Percentiles rank a stretch among this genome's conserved stretches.
Conservation (phyloP, 2,329 filamentous ascomycete species). For the Domatiomyces catenatus region DNA sequence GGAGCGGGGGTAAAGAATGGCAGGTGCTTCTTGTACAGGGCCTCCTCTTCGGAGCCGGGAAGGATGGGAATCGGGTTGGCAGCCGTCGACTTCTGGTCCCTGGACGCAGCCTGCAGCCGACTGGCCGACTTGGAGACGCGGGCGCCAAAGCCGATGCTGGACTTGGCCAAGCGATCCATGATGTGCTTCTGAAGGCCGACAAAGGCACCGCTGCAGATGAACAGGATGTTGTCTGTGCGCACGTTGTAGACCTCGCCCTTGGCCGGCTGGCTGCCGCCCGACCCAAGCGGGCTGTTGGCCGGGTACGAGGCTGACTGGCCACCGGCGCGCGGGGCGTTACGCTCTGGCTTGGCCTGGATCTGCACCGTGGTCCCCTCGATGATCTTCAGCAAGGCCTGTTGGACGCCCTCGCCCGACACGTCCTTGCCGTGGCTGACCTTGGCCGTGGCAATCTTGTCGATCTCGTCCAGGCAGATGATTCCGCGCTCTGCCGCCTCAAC, state of each 20-base stretch:
- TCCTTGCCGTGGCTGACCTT: conserved; percentile 82
- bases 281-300: conserved; percentile 24
- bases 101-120: conserved; percentile 8
- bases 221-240: conserved; percentile 90
- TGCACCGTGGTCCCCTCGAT: conserved; percentile 92
- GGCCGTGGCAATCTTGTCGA: conserved; percentile 88
- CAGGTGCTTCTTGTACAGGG: conserved; percentile 42
- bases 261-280: conserved; percentile 21
- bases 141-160: conserved; percentile 82
- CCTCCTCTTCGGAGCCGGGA: conserved; percentile 51
- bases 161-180: conserved; percentile 69
- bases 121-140: conserved; percentile 46
- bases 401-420: conserved; percentile 89
- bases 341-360: conserved; percentile 60
- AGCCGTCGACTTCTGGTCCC: conserved; percentile 17
- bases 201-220: conserved; percentile 93
- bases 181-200: conserved; percentile 80
- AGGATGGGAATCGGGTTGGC: conserved; percentile 33
- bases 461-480: conserved; percentile 90
- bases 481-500: conserved; percentile 71
- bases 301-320: conserved; percentile 26
- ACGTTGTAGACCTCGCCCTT: conserved; percentile 55
- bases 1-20: conserved; percentile 41
- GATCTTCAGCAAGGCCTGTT: conserved; percentile 88
- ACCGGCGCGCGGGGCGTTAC: conserved; percentile 25